These are phyloP conservation scores for Gautieria morchelliformis DNA, from an alignment of 768 basidiomycete species.

Conservation along the genomic window DNA sequence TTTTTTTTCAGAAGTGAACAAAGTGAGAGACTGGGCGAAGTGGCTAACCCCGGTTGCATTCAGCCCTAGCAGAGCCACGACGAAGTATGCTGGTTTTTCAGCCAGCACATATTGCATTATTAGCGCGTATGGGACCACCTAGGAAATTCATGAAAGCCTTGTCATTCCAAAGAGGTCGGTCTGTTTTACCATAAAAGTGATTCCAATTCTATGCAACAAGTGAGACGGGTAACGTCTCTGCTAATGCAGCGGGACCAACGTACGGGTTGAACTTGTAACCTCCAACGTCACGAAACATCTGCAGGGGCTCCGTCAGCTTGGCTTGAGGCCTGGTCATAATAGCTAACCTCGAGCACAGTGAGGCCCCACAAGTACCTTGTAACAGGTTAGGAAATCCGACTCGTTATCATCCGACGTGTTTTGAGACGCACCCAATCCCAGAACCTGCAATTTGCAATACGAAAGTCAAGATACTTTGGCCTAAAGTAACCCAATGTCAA, in stretches of 20 bases:
- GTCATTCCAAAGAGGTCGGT: not conserved
- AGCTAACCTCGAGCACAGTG: slow-evolving; percentile 11
- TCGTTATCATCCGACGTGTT: no score
- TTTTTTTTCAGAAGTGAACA: not conserved
- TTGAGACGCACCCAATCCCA: slow-evolving; percentile 12
- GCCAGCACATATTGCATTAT: slow-evolving; percentile 14
- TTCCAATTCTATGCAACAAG: slow-evolving; percentile 10
- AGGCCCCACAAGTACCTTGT: slow-evolving; percentile 12
- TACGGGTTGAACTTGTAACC: slow-evolving; percentile 21
- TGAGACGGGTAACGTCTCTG: not conserved
- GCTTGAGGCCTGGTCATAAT: not conserved
- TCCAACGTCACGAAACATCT: slow-evolving; percentile 23
- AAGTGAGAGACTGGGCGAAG: not conserved
- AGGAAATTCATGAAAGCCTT: not conserved
- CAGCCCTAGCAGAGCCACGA: slow-evolving; percentile 12
- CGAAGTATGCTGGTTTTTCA: slow-evolving; percentile 14
- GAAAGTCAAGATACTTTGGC: slow-evolving; percentile 21
- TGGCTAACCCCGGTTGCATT: slow-evolving; percentile 13
- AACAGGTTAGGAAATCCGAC: no score
- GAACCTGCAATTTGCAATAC: slow-evolving; percentile 20
- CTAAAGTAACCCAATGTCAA: slow-evolving; percentile 4
- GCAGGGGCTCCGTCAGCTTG: not conserved
- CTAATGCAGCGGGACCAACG: not conserved
- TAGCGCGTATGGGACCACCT: slow-evolving; percentile 12
- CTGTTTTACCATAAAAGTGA: slow-evolving; percentile 8